A percentile compares a stretch with the other conserved stretches of the same genome.
phyloP scores from a whole-genome alignment of 202 grass and related monocot species.

The Miscanthus sacchariflorus region DNA sequence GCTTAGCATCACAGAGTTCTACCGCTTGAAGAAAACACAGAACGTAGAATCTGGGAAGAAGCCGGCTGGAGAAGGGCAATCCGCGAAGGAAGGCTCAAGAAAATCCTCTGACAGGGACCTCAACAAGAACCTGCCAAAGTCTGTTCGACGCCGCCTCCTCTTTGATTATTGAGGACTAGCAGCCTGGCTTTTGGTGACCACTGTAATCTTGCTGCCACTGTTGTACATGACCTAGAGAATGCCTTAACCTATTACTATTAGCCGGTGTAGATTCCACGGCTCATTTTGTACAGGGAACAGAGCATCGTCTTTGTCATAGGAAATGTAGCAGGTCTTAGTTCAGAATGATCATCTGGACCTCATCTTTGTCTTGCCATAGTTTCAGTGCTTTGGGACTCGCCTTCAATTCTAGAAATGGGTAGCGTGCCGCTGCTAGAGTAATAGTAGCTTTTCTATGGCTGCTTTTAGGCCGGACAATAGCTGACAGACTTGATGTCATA shows the following conservation, averaged over 20 bases:
- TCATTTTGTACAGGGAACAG: conserved; percentile 53
- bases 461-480: background rate
- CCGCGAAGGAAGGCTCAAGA: conserved; percentile 42
- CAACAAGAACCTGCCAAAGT: conserved; percentile 58
- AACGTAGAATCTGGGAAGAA: conserved; percentile 47
- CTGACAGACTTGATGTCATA: background rate
- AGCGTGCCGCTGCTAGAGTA: background rate
- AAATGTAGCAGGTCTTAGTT: background rate
- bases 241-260: background rate
- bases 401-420: background rate
- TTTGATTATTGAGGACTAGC: conserved; percentile 62
- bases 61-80: conserved; percentile 20
- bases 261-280: conserved; percentile 26
- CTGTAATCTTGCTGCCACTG: conserved; percentile 25
- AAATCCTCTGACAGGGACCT: conserved; percentile 54
- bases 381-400: too few species aligned
- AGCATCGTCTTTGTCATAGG: background rate
- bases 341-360: background rate
- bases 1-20: conserved; percentile 87
- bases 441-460: too few species aligned
- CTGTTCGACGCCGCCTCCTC: conserved; percentile 64
- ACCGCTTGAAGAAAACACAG: conserved; percentile 62
- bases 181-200: background rate
- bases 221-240: conserved; percentile 46
- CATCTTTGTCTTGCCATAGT: background rate